phyloP scores from a whole-genome alignment of 1,139 yeast genomes.

The Debaryomyces fabryi region DNA sequence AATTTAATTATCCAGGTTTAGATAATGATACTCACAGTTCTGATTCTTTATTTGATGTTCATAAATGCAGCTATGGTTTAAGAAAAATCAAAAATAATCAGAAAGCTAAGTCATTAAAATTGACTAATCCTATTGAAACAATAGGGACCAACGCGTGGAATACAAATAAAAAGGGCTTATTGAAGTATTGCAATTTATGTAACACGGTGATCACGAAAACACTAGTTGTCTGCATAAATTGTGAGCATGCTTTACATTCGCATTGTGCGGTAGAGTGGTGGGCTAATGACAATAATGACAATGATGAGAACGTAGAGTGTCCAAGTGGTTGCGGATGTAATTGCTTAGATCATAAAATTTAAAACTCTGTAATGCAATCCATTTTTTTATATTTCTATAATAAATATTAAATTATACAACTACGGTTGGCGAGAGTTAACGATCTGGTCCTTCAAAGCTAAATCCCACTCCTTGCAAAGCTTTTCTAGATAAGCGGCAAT shows the following conservation, averaged over 20 bases:
- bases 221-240: conserved; percentile 67
- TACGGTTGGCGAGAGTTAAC: conserved; percentile 48
- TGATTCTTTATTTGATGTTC: conserved; percentile 32
- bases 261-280: conserved; percentile 86
- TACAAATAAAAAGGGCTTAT: conserved; percentile 25
- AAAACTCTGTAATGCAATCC: background rate
- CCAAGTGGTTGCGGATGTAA: conserved; percentile 90
- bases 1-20: conserved; percentile 58
- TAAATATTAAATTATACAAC: conserved; percentile 1
- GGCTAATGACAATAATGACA: conserved; percentile 39
- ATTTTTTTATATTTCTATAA: conserved; percentile 2
- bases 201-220: conserved; percentile 60
- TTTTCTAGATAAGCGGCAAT: conserved; percentile 56
- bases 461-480: conserved; percentile 54
- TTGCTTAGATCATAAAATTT: conserved; percentile 47
- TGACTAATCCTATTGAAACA: conserved; percentile 18
- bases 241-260: conserved; percentile 81
- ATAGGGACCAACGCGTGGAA: conserved; percentile 35
- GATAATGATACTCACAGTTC: conserved; percentile 15
- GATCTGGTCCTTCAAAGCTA: conserved; percentile 70
- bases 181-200: conserved; percentile 65
- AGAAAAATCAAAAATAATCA: conserved; percentile 18
- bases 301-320: conserved; percentile 54
- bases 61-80: conserved; percentile 48
- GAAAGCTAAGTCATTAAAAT: conserved; percentile 11